Evolutionary conservation across 2,329 filamentous ascomycete species (phyloP), one percentile per base, ranked within the genome.

Genomic region (Colletotrichum tropicale): DNA sequence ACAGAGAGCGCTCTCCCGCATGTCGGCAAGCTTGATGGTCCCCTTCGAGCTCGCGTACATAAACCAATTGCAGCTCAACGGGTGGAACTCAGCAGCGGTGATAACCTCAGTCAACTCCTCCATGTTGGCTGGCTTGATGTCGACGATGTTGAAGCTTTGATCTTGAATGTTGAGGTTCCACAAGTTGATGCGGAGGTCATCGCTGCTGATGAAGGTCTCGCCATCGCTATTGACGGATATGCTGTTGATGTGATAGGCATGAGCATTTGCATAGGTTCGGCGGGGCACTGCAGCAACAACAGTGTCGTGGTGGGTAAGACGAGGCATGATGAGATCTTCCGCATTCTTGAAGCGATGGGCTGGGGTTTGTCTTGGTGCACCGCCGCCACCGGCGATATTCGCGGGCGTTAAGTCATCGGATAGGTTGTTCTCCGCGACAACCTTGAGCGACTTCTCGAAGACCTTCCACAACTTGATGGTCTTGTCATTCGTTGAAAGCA

Each of bases 381-480:
- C 95, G 74, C 95, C 96, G 77, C 94, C 95, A 78, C 94, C 94
- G 78, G 92, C 91, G 79, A 92, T 90, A 81, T 87, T 92, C 83
- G 91, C 88, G 12, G 96, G 95, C 38, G 97, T 98, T 81, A 98
- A 88, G 85, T 99, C 97, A 83, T 96, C 95, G 26, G 96, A 98
- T 71, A 99, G 90, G 82, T 99, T 99, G 89, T 99, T 99, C 89
- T 99, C 97, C 24, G 97, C 97, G 77, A 99, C 97, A 58, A 99
- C 97, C 86, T 98, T 98, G 82, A 99, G 91, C 70, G 96, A 98
- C 89, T 99, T 99, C 88, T 99, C 97, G 82, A 98, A 99, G 66
- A 99, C 96, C 86, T 99, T 99, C 97, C 97, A 99, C 80, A 99
- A 90, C 89, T 99, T 99, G 91, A 99, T 99, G 56, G 97, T 99